A percentile compares a stretch with the other conserved stretches of the same genome.
Conservation (phyloP, 169 alveolate species). For the Plasmodium falciparum region DNA sequence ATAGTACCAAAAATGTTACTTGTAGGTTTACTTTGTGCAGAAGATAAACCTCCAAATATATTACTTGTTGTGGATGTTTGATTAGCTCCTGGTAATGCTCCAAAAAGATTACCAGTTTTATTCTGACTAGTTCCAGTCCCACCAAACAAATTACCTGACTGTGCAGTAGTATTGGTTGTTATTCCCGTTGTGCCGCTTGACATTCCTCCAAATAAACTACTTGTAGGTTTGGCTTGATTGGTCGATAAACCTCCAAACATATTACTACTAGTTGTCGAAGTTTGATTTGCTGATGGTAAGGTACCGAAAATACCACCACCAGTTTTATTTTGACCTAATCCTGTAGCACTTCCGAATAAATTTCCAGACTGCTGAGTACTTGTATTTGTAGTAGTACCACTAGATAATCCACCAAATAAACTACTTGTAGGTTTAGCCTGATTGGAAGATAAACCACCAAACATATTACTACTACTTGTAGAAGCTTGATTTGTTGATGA, state of each 20-base stretch:
- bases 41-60: slow-evolving; percentile 55
- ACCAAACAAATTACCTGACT: slow-evolving; percentile 49
- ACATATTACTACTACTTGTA: not conserved
- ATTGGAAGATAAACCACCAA: slow-evolving; percentile 26
- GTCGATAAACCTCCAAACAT: slow-evolving; percentile 46
- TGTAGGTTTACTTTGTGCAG: not conserved
- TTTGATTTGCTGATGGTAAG: slow-evolving; percentile 32
- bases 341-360: slow-evolving; percentile 42
- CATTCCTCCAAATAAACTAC: slow-evolving; percentile 38
- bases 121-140: slow-evolving; percentile 41
- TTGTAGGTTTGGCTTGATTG: slow-evolving; percentile 29
- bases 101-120: slow-evolving; percentile 40
- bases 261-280: slow-evolving; percentile 20
- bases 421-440: slow-evolving; percentile 15
- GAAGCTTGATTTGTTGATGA: slow-evolving; percentile 19
- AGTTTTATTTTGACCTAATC: slow-evolving; percentile 26
- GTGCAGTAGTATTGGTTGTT: slow-evolving; percentile 6
- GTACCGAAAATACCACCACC: slow-evolving; percentile 34
- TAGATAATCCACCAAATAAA: not conserved
- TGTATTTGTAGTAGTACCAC: slow-evolving; percentile 28
- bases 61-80: slow-evolving; percentile 33
- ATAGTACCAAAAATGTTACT: slow-evolving; percentile 15
- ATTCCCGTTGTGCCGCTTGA: slow-evolving; percentile 25
- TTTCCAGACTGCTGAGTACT: not conserved
- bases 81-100: slow-evolving; percentile 23